Evolutionary conservation across 768 basidiomycete genomes (phyloP).

Genomic region (Phaeotremella fagi): DNA sequence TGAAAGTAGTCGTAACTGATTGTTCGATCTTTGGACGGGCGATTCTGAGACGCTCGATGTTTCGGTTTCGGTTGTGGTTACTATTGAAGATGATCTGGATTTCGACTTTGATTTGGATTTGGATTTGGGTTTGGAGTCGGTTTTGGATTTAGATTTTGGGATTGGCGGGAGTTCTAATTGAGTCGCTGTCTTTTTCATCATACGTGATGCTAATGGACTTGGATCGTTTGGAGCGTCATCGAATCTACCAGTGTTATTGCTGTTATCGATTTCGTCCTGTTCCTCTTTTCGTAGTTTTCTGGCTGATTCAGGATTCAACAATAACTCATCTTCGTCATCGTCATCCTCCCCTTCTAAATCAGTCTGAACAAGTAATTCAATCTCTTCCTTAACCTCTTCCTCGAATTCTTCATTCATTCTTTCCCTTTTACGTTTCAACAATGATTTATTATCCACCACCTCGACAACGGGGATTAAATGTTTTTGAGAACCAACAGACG

Average conservation of each 20-base stretch:
- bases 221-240: not conserved
- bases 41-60: no score
- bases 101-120: no score
- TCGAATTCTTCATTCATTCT: not conserved
- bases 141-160: not conserved
- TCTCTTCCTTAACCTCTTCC: constrained; percentile 2
- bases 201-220: not conserved
- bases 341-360: not conserved
- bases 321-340: constrained; percentile 17
- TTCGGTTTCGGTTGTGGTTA: no score
- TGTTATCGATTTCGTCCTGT: constrained; percentile 10
- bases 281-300: constrained; percentile 20
- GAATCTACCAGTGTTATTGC: not conserved
- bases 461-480: not conserved
- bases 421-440: not conserved
- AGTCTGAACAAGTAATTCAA: not conserved
- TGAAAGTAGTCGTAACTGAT: constrained; percentile 17
- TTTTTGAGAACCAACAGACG: not conserved
- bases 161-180: no score
- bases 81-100: no score
- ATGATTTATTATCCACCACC: not conserved
- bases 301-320: constrained; percentile 29
- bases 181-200: no score
- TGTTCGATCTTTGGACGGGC: not conserved
- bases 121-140: no score